Evolutionary conservation across 2,329 filamentous ascomycete species (phyloP).

Genomic region (Fusarium acutatum): DNA sequence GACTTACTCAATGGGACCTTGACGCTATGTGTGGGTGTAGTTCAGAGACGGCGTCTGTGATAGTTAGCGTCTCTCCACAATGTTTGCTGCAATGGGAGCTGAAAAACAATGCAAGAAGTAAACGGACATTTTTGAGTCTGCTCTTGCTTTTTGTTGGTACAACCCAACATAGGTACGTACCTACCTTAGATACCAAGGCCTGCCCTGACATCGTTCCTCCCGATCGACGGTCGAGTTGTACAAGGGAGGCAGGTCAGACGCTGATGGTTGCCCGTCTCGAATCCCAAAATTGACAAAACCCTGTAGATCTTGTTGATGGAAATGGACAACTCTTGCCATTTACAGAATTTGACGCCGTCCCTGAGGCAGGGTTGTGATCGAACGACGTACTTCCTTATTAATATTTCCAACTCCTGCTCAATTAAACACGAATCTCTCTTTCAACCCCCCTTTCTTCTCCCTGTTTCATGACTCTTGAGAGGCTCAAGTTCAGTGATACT

Average conservation of each 20-base stretch:
- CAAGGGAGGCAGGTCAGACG: constrained; percentile 27
- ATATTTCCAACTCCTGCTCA: neutral
- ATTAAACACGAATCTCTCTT: neutral
- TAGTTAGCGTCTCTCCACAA: neutral
- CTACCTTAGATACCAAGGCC: neutral
- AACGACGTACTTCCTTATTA: neutral
- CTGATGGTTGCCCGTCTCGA: constrained; percentile 1
- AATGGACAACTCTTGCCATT: constrained; percentile 29
- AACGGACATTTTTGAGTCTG: neutral
- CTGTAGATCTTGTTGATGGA: constrained; percentile 30
- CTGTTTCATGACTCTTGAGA: neutral
- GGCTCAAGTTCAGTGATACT: neutral
- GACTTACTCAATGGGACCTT: neutral
- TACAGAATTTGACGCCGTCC: constrained; percentile 22
- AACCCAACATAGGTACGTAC: neutral
- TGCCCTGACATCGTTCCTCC: neutral
- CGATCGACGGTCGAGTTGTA: constrained; percentile 26
- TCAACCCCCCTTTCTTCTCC: neutral
- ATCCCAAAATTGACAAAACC: constrained; percentile 28
- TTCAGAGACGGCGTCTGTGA: neutral
- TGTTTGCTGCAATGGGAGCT: neutral
- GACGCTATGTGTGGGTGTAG: neutral
- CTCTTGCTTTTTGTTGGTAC: neutral
- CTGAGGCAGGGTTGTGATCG: neutral
- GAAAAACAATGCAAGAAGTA: neutral